Evolutionary conservation across 208 protist genomes (phyloP), one percentile per base, ranked within the genome.

Genomic region (Strigomonas culicis): DNA sequence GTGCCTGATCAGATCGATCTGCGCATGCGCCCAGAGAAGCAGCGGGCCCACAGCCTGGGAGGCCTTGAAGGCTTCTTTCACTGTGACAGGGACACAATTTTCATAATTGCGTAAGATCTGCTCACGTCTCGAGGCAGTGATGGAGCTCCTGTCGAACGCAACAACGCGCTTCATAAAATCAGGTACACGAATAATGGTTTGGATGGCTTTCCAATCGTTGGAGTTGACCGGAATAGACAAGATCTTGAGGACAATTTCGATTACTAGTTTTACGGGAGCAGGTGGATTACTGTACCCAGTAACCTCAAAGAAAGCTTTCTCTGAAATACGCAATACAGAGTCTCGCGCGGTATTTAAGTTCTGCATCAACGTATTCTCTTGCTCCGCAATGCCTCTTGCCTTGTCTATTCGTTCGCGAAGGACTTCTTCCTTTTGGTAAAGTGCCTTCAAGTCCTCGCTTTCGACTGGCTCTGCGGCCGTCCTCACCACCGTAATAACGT

Each of bases 1-100:
- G 25, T 55, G 49, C n/a, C n/a, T 55, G n/a, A 55, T 55, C 13
- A 55, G 49, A 10, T 22, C 27, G 49, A 55, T 13, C 49, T 55
- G 49, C 24, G 49, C 49, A 10, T 22, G 49, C 13, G 49, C 49
- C 49, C 49, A 55, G n/a, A 55, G 25, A 21, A 55, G 49, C 17
- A 55, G 49, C 10, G 49, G 49, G 24, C 49, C 49, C 49, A 21
- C 49, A 13, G 49, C 49, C 49, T 55, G 49, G 13, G 49, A 55
- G n/a, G 49, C 49, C n/a, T 55, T 55, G 24, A 55, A 55, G n/a
- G 25, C 49, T 21, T 55, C 49, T 21, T 55, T 22, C 27, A 30
- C 49, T 7, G 49, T 30, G 25, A 55, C n/a, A 21, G 8, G 17
- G 17, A 22, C 27, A 30, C 27, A 13, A 21, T 22, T 30, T 10